Evolutionary conservation across 495 filamentous ascomycete genomes (phyloP).

Genomic region (Hyaloscypha variabilis): DNA sequence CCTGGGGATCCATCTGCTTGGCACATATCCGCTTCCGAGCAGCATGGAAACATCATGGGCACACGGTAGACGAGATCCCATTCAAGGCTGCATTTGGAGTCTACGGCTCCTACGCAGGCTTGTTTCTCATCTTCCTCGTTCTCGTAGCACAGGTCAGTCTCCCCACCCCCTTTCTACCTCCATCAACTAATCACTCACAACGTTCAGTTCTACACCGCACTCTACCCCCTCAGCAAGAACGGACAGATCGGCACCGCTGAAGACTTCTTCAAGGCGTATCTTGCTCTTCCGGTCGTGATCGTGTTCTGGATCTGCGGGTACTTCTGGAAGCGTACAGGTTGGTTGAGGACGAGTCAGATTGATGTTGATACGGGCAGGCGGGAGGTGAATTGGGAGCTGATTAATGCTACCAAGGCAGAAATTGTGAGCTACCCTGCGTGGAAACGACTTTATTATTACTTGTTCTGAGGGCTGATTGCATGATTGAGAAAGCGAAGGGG

Average conservation of each 20-base stretch:
- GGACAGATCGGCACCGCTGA: slow-evolving; percentile 44
- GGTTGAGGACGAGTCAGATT: slow-evolving; percentile 56
- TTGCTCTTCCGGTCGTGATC: slow-evolving; percentile 61
- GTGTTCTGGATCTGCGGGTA: slow-evolving; percentile 56
- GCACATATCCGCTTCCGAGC: slow-evolving; percentile 62
- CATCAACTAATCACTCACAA: not conserved
- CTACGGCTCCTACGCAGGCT: slow-evolving; percentile 67
- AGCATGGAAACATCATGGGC: slow-evolving; percentile 66
- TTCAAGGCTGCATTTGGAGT: slow-evolving; percentile 69
- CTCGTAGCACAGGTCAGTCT: slow-evolving; percentile 56
- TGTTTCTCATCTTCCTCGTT: slow-evolving; percentile 60
- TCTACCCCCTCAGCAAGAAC: slow-evolving; percentile 45
- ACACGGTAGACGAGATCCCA: slow-evolving; percentile 68
- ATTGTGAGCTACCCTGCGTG: slow-evolving; percentile 52
- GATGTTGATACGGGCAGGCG: slow-evolving; percentile 65
- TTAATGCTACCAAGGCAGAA: slow-evolving; percentile 48
- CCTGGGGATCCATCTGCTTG: slow-evolving; percentile 54
- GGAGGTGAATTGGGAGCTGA: slow-evolving; percentile 57
- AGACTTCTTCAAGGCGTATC: slow-evolving; percentile 65
- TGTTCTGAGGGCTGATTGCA: slow-evolving; percentile 48
- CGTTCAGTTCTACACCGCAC: slow-evolving; percentile 52
- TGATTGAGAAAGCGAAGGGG: no score
- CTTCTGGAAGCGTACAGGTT: slow-evolving; percentile 63
- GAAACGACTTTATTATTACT: slow-evolving; percentile 43
- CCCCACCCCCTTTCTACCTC: no score